Evolutionary conservation across 2,329 filamentous ascomycete genomes (phyloP), one percentile per base, ranked within the genome.

Genomic region (Ceratocystis eucalypticola): DNA sequence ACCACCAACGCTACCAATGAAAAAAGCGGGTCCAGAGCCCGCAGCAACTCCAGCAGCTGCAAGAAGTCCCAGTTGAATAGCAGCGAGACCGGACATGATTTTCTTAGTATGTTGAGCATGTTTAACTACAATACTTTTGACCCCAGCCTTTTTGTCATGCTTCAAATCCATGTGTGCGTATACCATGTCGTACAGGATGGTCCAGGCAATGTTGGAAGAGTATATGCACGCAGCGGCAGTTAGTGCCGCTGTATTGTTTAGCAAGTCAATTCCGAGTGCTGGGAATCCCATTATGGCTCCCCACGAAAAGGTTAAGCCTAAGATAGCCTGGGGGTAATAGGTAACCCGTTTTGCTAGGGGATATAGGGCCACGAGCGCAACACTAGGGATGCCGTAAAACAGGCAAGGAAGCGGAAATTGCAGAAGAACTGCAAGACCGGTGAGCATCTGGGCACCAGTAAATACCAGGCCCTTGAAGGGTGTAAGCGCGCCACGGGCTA

Each of bases 81-180:
- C 79, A 2, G 87, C 89, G 44, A 94, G 77, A 0, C 86, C 88
- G 1, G 83, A 82, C 67, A 96, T 76, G 7, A 95, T 85, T 64
- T 84, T 77, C 75, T 94, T 95, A 1, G 89, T 92, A 69, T 91
- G 82, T 4, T 82, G 80, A 69, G 89, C 87, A 71, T 95, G 89
- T 73, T 88, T 87, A 48, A 95, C 78, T 1, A 88, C 91, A 71
- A 95, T 94, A 72, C 87, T 90, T 78, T 93, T 95, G 76, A 96
- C 94, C 7, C 91, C 91, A 0, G 87, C 90, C 74, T 91, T 91
- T 69, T 80, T 85, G 72, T 96, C 91, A 71, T 96, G 90, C 72
- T 87, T 87, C 74, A 93, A 88, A 72, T 96, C 91, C 86, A 94
- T 93, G 74, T 95, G 91, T 15, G 91, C 91, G 74, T 96, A 96